Evolutionary conservation across 768 basidiomycete genomes (phyloP), one percentile per base, ranked within the genome.

Genomic region (Cystoderma amianthinum): DNA sequence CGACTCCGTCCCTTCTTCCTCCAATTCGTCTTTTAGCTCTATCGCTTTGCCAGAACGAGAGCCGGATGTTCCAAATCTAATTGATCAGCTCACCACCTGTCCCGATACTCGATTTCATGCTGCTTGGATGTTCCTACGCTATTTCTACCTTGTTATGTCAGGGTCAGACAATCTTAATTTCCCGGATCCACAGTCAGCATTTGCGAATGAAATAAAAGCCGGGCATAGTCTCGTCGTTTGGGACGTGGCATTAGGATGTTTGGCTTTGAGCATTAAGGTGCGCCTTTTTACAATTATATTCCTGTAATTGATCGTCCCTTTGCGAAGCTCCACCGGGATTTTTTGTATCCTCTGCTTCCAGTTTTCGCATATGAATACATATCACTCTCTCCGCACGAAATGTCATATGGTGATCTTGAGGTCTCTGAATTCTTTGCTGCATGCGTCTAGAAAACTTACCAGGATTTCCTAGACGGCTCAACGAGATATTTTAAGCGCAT

Each of bases 101-200:
- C 67, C 65, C 0, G 71, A 82, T 44, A 82, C 82, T 12, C 69
- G 79, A 3, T 84, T 82, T 48, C 81, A 84, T 42, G 82, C 82
- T 0, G 74, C 64, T 0, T 72, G 77, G 52, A 56, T 84, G 46
- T 80, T 84, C 47, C 57, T 69, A 17, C 68, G 78, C 15, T 84
- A 78, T 44, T 74, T 79, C 48, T 60, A 65, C 21, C 52, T 68
- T 18, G 55, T 74, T 1, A 59, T 64, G 46, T 47, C 53, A 2
- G 37, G 47, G 21, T 11, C 16, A 10, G 13, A 20, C 13, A 5
- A 20, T 18, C 37, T 20, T 13, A 16, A 13, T 11, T 20, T 23
- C 13, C 21, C 18, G 16, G 21, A 6, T 10, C 9, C 35, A 18
- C 10, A 36, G 37, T 6, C 37, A 23, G 21, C 18, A 6, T 22